Base-by-base conservation (phyloP, 202 grass and related monocot species). In the Saccharum hybrid region DNA sequence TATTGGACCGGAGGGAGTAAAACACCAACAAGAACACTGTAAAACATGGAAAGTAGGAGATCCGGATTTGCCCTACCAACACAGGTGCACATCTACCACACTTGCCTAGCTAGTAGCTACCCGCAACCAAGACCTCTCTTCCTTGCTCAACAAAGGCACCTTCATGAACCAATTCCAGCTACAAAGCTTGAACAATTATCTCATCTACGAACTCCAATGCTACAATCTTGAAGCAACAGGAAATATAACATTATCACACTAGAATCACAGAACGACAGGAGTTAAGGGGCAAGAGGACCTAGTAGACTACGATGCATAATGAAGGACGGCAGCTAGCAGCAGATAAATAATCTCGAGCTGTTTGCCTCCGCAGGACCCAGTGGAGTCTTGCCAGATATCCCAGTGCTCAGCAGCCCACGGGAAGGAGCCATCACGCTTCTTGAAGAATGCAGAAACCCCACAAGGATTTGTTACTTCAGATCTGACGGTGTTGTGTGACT, bases 401-500 rank as follows among this genome's bases (percentile, higher is more conserved):
- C 7, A 15, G 30, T 33, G 22, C 45, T 34, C 68, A 70, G 10
- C 51, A 74, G 56, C 33, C 28, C 59, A 21, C 10, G 69, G 6
- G 1, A 56, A 80, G 7, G 65, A 10, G 37, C 10, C 26, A 16
- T 13, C 15, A 21, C 6, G 4, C 37, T 56, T n/a, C 52, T 67
- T 66, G 36, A 75, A 72, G 69, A 48, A 75, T 45, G 74, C 56
- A 49, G 41, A 46, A 77, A 14, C n/a, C 40, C 13, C 12, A 36
- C 40, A 15, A 78, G 10, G 65, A 23, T 68, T 31, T 3, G 18
- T 38, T 39, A 21, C 14, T 21, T 90, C 89, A 96, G 22, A 92
- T 92, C 74, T 91, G 85, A 28, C 89, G 56, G 89, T 96, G 72
- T n/a, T n/a, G 78, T 96, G 92, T 15, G 96, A 99, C 46, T 96